Percentiles rank a stretch among this genome's conserved stretches.
Evolutionary conservation across 192 early-diverging fungal genomes (phyloP).

Genomic region (Gaertneriomyces sp.): DNA sequence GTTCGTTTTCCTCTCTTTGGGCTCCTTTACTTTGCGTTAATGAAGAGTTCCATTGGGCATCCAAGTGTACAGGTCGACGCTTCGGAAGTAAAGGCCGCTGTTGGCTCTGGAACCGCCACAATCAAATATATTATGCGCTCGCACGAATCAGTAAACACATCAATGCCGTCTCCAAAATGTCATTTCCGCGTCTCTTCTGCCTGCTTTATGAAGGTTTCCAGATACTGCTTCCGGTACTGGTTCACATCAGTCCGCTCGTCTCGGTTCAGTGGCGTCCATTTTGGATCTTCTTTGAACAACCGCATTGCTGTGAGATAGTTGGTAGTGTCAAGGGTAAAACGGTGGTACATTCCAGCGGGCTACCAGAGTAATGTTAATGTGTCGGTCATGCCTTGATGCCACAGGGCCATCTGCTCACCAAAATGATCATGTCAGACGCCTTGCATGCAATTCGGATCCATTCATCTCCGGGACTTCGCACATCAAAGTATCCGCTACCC

Average conservation of each 20-base stretch:
- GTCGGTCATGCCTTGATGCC: not conserved
- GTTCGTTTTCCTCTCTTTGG: too few relatives aligned
- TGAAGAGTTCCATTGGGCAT: too few relatives aligned
- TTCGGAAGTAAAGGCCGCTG: too few relatives aligned
- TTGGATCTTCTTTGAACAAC: constrained; percentile 50
- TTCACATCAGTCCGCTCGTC: constrained; percentile 21
- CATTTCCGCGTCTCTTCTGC: not conserved
- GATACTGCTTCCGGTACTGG: constrained; percentile 21
- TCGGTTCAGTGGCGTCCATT: constrained; percentile 39
- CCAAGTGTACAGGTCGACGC: too few relatives aligned
- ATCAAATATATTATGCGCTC: too few relatives aligned
- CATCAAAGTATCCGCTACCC: constrained; percentile 89
- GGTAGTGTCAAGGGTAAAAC: constrained; percentile 84
- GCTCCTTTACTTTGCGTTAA: too few relatives aligned
- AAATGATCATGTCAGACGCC: constrained; percentile 76
- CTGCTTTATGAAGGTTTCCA: constrained; percentile 15
- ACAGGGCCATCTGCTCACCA: constrained; percentile 48
- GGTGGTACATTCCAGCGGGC: constrained; percentile 94
- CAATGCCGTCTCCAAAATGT: too few relatives aligned
- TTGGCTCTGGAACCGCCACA: too few relatives aligned
- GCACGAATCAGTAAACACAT: too few relatives aligned
- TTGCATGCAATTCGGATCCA: constrained; percentile 86
- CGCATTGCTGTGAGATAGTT: constrained; percentile 89
- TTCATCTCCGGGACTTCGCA: constrained; percentile 31
- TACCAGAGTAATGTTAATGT: constrained; percentile 28